Base-by-base conservation (phyloP, 2,329 filamentous ascomycete genomes). In the Tolypocladium sp. region DNA sequence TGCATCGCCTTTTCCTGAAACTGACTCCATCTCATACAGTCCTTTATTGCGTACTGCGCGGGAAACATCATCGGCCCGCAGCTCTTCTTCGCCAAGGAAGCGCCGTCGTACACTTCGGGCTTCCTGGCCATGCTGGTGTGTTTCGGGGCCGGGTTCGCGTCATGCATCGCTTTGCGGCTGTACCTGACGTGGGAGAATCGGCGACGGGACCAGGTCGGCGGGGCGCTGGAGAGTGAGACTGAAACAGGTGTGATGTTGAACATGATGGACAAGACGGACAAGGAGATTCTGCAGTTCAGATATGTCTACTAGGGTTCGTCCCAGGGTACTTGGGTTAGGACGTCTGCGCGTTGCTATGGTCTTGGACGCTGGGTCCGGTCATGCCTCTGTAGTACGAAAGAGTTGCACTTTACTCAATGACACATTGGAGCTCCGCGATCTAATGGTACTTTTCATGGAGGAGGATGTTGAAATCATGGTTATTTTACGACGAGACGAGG, bases 11-110 rank as follows among this genome's bases (percentile, higher is more conserved):
- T 13, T 27, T 33, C 17, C 17, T 2, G 49, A n/a, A 4, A 17
- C 49, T 35, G 30, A 52, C 30, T 12, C 7, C 30, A 13, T n/a
- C 27, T 10, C 15, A 9, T 5, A 7, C 13, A 65, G 64, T 58
- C 82, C 60, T 87, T 87, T 65, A 74, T 87, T 51, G 78, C 79
- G 1, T 86, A 83, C 78, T 82, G 81, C 49, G 72, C 77, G 0
- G 85, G 85, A 1, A 88, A 88, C 65, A 81, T 84, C 9, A 79
- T 83, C 41, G 83, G 81, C 0, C 83, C 84, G 0, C 83, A 86
- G 65, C 76, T 85, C 2, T 87, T 86, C 72, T 72, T 82, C 20
- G 71, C 75, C n/a, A 71, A 70, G 51, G 82, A 89, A 66, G 76
- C 77, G 0, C 86, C 86, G 0, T 72, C 77, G 1, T 90, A 88